phyloP scores from a whole-genome alignment of 1,284 basidiomycete genomes.

The Irpex rosettiformis region DNA sequence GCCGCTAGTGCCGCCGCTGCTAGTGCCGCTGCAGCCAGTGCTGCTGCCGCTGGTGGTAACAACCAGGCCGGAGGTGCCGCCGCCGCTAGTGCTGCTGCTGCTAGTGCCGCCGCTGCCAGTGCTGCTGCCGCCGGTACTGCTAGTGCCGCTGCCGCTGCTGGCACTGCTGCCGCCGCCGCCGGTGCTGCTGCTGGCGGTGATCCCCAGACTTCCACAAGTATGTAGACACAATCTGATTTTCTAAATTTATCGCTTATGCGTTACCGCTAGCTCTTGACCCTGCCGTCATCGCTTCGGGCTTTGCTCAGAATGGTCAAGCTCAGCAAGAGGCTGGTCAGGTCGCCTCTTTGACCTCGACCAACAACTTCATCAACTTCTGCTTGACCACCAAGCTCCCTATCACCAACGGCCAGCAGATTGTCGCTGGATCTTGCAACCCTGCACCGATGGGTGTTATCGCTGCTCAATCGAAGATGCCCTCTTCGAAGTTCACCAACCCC shows the following conservation, averaged over 20 bases:
- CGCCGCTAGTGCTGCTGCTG: conserved; percentile 16
- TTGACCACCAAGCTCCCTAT: conserved; percentile 34
- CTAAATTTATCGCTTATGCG: conserved; percentile 25
- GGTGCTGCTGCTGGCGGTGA: conserved; percentile 17
- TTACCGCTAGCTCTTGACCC: conserved; percentile 47
- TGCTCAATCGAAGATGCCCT: conserved; percentile 39
- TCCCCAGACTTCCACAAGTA: conserved; percentile 27
- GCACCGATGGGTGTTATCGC: conserved; percentile 44
- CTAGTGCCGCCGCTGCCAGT: conserved; percentile 15
- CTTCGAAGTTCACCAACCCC: conserved; percentile 46
- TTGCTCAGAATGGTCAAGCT: conserved; percentile 48
- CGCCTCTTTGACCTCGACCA: conserved; percentile 43
- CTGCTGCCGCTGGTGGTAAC: conserved; percentile 12
- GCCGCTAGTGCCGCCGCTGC: conserved; percentile 15
- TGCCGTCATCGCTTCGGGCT: conserved; percentile 46
- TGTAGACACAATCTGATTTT: conserved; percentile 9
- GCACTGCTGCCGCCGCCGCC: conserved; percentile 14
- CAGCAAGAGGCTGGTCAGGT: conserved; percentile 41
- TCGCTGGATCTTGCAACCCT: conserved; percentile 28
- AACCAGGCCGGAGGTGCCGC: conserved; percentile 13
- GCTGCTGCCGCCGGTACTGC: conserved; percentile 16
- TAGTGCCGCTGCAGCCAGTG: conserved; percentile 15
- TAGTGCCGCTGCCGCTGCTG: conserved; percentile 16
- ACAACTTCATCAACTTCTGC: conserved; percentile 59
- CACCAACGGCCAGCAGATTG: conserved; percentile 30